Conservation (phyloP, 208 protist species). For the Crithidia fasciculata region DNA sequence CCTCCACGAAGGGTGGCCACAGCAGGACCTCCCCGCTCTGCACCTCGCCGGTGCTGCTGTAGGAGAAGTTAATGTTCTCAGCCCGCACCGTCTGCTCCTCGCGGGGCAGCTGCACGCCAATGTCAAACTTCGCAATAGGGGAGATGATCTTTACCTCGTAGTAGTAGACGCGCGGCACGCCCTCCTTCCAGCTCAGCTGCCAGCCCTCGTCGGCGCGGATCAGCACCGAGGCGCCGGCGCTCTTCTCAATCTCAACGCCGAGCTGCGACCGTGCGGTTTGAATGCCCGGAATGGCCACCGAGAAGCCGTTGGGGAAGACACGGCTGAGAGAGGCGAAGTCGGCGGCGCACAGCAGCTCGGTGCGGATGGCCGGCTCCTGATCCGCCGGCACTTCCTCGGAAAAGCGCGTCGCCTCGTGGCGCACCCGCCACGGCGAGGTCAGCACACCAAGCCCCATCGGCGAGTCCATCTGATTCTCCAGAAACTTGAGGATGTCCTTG, state of each 20-base stretch:
- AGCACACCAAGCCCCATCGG: constrained; percentile 52
- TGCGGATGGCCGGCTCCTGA: constrained; percentile 46
- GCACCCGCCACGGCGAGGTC: constrained; percentile 50
- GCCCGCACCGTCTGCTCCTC: constrained; percentile 28
- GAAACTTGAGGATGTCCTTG: constrained; percentile 51
- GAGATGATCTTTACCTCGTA: constrained; percentile 84
- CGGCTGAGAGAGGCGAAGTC: constrained; percentile 75
- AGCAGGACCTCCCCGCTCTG: constrained; percentile 35
- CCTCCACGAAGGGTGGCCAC: constrained; percentile 68
- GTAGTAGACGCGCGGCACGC: constrained; percentile 82
- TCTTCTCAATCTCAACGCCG: constrained; percentile 78
- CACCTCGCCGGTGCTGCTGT: constrained; percentile 66
- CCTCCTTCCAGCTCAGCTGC: constrained; percentile 76
- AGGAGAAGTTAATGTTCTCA: constrained; percentile 63
- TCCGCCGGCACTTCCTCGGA: constrained; percentile 15
- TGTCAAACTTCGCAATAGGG: constrained; percentile 36
- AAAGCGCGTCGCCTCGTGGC: constrained; percentile 32
- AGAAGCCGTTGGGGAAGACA: constrained; percentile 85
- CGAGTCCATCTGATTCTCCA: constrained; percentile 69
- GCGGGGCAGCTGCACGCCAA: constrained; percentile 42
- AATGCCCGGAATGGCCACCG: constrained; percentile 72
- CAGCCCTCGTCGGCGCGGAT: constrained; percentile 88
- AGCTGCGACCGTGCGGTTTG: constrained; percentile 63
- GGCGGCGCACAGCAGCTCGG: constrained; percentile 60
- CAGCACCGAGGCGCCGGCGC: constrained; percentile 40